phyloP scores from a whole-genome alignment of 2,329 filamentous ascomycete genomes.

The Verticillium zaregamsianum region DNA sequence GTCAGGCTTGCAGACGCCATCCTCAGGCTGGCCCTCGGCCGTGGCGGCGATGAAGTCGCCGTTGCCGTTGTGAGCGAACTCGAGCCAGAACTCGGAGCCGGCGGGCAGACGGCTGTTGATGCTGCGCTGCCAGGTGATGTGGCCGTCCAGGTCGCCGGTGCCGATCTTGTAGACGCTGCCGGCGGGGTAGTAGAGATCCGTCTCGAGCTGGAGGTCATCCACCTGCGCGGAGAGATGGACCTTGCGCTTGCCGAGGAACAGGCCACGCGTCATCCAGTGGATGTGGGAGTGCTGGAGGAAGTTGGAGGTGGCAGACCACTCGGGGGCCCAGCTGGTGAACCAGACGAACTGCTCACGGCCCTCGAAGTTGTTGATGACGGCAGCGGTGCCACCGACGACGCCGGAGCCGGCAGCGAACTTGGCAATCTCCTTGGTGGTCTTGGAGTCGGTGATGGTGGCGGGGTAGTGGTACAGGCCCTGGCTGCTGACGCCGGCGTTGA shows the following conservation, averaged over 20 bases:
- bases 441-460: constrained; percentile 49
- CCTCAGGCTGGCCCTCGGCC: constrained; percentile 34
- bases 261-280: constrained; percentile 55
- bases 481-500: constrained; percentile 41
- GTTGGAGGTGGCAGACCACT: constrained; percentile 45
- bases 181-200: constrained; percentile 43
- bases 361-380: constrained; percentile 55
- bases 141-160: constrained; percentile 38
- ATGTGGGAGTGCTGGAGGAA: constrained; percentile 60
- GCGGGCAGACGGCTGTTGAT: constrained; percentile 43
- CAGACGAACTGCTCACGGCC: constrained; percentile 59
- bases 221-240: constrained; percentile 53
- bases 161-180: constrained; percentile 45
- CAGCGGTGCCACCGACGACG: constrained; percentile 39
- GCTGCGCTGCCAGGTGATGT: constrained; percentile 36
- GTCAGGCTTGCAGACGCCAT: constrained; percentile 32
- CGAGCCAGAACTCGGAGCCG: constrained; percentile 31
- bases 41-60: constrained; percentile 34
- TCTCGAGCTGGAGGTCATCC: constrained; percentile 57
- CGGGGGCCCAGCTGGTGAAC: constrained; percentile 48
- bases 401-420: constrained; percentile 42
- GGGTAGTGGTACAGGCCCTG: constrained; percentile 55
- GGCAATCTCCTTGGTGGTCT: constrained; percentile 49
- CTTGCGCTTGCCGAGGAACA: constrained; percentile 52
- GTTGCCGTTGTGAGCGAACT: constrained; percentile 4